Evolutionary conservation across 2,329 filamentous ascomycete species (phyloP), one percentile per base, ranked within the genome.

Genomic region (Neofusicoccum sp.): DNA sequence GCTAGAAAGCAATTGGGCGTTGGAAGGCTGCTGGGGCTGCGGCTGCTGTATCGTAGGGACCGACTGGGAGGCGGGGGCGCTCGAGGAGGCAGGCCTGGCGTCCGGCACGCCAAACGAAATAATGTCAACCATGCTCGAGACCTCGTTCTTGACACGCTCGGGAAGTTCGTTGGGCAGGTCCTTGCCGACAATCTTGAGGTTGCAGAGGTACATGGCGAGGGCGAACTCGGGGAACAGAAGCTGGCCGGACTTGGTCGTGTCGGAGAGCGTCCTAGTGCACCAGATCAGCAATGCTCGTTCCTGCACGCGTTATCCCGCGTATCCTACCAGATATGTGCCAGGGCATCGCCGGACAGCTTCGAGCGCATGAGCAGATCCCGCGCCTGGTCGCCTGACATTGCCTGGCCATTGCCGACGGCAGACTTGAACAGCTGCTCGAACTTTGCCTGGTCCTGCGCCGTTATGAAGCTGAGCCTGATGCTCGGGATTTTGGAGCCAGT

Each of bases 81-180:
- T n/a, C 84, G 77, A 12, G 80, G 54, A 36, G 22, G 39, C 28
- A 3, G 81, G 29, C 16, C 28, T 54, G 33, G 94, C 89, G 67
- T 99, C 95, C 0, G 87, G 87, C 29, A 97, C 86, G 69, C 89
- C 92, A 75, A 99, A 99, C 64, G 93, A 97, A 73, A 99, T 99
- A 63, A 99, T 99, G 74, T 99, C 95, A 44, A 99, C 95, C 93
- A 99, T 98, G 78, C 95, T 97, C 3, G 94, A 98, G 16, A 99
- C 95, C 77, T 99, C 95, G 71, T 99, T 99, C 80, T 88, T 90
- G 67, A 99, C 89, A 64, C 87, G 89, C 36, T 97, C 93, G 0
- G 95, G 95, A 8, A 99, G 83, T 5, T 74, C 77, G 1, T 83
- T 73, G 0, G 95, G 95, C 29, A 99, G 78, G 0, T 88, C 82